Conservation (phyloP, 345 rosid genomes). For the Boechera stricta region DNA sequence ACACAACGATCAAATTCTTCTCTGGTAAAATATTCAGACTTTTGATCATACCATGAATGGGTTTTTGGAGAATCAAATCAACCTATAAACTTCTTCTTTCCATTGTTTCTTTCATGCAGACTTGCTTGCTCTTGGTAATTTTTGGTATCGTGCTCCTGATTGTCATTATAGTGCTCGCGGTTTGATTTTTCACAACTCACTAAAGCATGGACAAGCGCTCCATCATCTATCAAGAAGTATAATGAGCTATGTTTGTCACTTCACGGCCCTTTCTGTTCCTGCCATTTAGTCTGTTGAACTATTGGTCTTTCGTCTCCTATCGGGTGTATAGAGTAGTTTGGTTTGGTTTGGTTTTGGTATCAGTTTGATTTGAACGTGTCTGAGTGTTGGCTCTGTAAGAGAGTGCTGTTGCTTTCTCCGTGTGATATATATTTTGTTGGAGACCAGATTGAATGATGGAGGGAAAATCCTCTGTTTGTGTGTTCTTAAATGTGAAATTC, state of each 20-base stretch:
- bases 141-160: constrained; percentile 91
- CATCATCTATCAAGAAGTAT: constrained; percentile 25
- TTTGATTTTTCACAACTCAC: constrained; percentile 46
- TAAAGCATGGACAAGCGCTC: constrained; percentile 15
- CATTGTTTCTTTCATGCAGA: constrained; percentile 51
- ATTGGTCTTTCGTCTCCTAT: background rate
- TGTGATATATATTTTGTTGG: constrained; percentile 25
- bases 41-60: background rate
- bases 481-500: background rate
- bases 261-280: constrained; percentile 7
- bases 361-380: constrained; percentile 8
- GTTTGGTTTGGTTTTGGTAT: background rate
- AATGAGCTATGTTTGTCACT: constrained; percentile 15
- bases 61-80: constrained; percentile 8
- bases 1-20: constrained; percentile 94
- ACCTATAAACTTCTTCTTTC: constrained; percentile 9
- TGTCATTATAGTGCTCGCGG: constrained; percentile 79
- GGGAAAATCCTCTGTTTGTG: constrained; percentile 7
- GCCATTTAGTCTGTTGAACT: background rate
- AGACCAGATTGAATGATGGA: background rate
- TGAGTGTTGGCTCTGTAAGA: constrained; percentile 20
- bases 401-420: constrained; percentile 10
- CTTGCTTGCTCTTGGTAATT: constrained; percentile 94
- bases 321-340: background rate
- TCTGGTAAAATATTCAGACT: constrained; percentile 59